Conservation (phyloP, 257 asterid genomes). For the Nicotiana undulata region DNA sequence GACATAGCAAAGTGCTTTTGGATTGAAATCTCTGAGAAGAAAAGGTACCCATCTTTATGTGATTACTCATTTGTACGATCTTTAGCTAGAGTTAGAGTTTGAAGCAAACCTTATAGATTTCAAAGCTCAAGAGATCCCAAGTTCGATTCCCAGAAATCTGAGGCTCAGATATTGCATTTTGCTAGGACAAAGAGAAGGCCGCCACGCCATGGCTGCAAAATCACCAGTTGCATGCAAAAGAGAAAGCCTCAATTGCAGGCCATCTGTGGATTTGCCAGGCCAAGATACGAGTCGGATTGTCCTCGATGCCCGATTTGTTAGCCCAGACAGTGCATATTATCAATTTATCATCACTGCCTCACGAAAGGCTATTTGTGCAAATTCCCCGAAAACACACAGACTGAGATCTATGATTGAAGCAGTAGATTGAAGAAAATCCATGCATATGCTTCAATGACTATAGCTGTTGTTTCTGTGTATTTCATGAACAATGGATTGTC, state of each 20-base stretch:
- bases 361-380: too few relatives aligned
- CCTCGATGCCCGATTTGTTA: neutral
- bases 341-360: neutral
- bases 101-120: neutral
- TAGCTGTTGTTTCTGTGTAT: neutral
- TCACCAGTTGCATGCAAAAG: slow-evolving; percentile 3
- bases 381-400: too few relatives aligned
- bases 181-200: neutral
- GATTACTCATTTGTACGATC: neutral
- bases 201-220: slow-evolving; percentile 16
- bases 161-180: neutral
- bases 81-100: neutral
- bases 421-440: neutral
- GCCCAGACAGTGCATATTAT: neutral
- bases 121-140: neutral
- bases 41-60: neutral
- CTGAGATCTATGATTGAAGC: too few relatives aligned
- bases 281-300: neutral
- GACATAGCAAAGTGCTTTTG: neutral
- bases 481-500: neutral
- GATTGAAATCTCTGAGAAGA: neutral
- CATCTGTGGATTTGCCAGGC: neutral
- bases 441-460: neutral
- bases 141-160: neutral
- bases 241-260: neutral